These are phyloP conservation scores for Saccharum hybrid DNA, from an alignment of 202 grass and related monocot genomes.

Conservation along the genomic window DNA sequence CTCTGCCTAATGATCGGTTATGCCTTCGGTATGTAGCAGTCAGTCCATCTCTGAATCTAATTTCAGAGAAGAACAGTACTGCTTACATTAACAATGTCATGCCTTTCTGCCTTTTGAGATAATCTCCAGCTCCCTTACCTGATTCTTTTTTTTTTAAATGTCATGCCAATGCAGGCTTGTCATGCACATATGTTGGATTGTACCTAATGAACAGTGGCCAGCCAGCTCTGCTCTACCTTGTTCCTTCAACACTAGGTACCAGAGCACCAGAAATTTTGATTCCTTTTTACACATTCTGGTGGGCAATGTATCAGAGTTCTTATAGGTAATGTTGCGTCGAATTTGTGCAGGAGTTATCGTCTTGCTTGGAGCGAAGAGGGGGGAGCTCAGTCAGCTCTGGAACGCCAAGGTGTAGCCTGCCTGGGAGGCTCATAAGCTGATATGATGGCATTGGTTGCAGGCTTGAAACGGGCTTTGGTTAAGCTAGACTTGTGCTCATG, in stretches of 20 bases:
- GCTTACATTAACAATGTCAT: conserved; percentile 6
- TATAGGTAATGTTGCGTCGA: background rate
- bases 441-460: too few species aligned
- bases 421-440: too few species aligned
- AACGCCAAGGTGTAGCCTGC: too few species aligned
- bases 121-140: background rate
- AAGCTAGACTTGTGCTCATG: background rate
- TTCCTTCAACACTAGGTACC: conserved; percentile 94
- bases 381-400: too few species aligned
- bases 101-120: background rate
- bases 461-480: too few species aligned
- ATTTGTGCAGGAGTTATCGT: conserved; percentile 50
- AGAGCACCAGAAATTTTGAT: background rate
- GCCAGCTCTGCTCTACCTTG: conserved; percentile 90
- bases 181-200: conserved; percentile 81
- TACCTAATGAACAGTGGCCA: conserved; percentile 94
- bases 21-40: conserved; percentile 65
- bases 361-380: conserved; percentile 40
- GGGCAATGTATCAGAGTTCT: background rate
- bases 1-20: conserved; percentile 79
- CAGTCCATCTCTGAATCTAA: conserved; percentile 18
- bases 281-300: background rate
- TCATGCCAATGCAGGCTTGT: conserved; percentile 61
- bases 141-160: background rate
- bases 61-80: background rate